Evolutionary conservation across 495 filamentous ascomycete genomes (phyloP), one percentile per base, ranked within the genome.

Genomic region (Glonium stellatum): DNA sequence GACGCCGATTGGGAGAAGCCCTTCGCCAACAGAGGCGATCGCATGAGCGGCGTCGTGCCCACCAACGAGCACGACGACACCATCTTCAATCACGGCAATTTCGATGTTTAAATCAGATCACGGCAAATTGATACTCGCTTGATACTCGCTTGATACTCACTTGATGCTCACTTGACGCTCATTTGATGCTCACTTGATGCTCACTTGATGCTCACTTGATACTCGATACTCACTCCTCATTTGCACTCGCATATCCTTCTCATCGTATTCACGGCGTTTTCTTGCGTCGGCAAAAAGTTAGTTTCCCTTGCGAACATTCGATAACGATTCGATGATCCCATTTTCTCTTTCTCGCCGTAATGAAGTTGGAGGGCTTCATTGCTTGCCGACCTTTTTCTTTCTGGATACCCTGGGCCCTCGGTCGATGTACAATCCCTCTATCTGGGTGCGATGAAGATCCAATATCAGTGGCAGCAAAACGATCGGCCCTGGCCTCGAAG

Each of bases 21-120:
- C 11, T 62, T 51, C 34, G 57, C 57, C 13, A 51, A 52, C n/a
- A 58, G 62, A 22, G 68, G 68, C 31, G 70, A 75, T 39, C 67
- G 71, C 22, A 72, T 75, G 73, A 72, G 68, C 52, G 73, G 71
- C 15, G 62, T 72, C 27, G 62, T 70, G 22, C 61, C 66, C n/a
- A 64, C 63, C 44, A 65, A 68, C 42, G 72, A 74, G 47, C 64
- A 63, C 35, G 65, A 68, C 42, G 55, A 57, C 6, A 57, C 11
- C 18, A 68, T 73, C 35, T 73, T 75, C 67, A 65, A 67, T 36
- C 66, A 73, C 56, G 71, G 70, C 36, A 65, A 70, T 54, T 70
- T 73, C 31, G 72, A 75, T 48, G 71, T 69, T 31, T 73, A 63
- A 67, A 54, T 10, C 34, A 52, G 21, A 49, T 6, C 2, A 31